A percentile compares a stretch with the other conserved stretches of the same genome.
These are phyloP conservation scores for Paxillus involutus DNA, from an alignment of 768 basidiomycete genomes.

Conservation along the genomic window DNA sequence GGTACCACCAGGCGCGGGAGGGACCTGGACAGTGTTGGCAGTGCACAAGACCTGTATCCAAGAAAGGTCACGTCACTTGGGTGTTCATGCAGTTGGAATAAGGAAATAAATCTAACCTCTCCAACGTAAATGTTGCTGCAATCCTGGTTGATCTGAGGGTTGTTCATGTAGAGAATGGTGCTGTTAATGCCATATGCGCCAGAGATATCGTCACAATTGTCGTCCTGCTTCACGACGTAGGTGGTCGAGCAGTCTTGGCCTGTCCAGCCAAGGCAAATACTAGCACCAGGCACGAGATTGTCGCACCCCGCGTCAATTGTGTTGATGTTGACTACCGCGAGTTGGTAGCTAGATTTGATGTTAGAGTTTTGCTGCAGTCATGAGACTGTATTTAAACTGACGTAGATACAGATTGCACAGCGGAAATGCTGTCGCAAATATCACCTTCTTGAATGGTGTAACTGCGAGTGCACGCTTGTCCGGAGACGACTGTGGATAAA, in stretches of 20 bases:
- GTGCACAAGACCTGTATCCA: slow-evolving; percentile 53
- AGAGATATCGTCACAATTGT: slow-evolving; percentile 59
- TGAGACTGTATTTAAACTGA: slow-evolving; percentile 31
- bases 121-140: slow-evolving; percentile 74
- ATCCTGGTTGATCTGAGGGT: slow-evolving; percentile 62
- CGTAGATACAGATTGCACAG: slow-evolving; percentile 63
- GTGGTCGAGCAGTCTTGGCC: slow-evolving; percentile 63
- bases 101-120: slow-evolving; percentile 49
- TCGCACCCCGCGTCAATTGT: slow-evolving; percentile 52
- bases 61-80: neutral
- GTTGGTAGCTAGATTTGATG: slow-evolving; percentile 58
- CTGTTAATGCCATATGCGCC: slow-evolving; percentile 41
- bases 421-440: slow-evolving; percentile 71
- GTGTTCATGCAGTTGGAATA: neutral
- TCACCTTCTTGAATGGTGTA: slow-evolving; percentile 65
- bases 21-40: slow-evolving; percentile 38
- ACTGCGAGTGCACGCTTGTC: slow-evolving; percentile 49
- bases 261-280: slow-evolving; percentile 60
- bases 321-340: slow-evolving; percentile 58
- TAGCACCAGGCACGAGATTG: slow-evolving; percentile 53
- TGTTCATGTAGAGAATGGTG: slow-evolving; percentile 62
- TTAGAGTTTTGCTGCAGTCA: neutral
- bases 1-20: slow-evolving; percentile 39
- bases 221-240: slow-evolving; percentile 53
- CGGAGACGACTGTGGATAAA: slow-evolving; percentile 19